Percentiles rank a stretch among this genome's conserved stretches.
Conservation (phyloP, 2,329 filamentous ascomycete species). For the Talaromyces piceae region DNA sequence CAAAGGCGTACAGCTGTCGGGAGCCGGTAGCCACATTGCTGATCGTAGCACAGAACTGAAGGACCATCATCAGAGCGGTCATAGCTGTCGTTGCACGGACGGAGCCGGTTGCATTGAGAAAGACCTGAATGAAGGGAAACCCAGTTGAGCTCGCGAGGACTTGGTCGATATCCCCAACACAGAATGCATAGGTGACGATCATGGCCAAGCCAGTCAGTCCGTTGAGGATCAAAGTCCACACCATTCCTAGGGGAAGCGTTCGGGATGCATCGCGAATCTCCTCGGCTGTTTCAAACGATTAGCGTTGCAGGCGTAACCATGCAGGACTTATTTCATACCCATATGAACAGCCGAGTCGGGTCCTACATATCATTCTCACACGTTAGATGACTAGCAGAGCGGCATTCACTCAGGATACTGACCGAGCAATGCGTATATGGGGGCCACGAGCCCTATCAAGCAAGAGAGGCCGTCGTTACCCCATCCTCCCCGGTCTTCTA, state of each 20-base stretch:
- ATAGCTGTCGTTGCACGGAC: slow-evolving; percentile 44
- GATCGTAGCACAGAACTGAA: slow-evolving; percentile 43
- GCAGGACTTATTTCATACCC: slow-evolving; percentile 27
- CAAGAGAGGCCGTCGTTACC: slow-evolving; percentile 27
- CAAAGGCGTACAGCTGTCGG: slow-evolving; percentile 50
- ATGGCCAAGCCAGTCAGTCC: slow-evolving; percentile 48
- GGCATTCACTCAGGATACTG: slow-evolving; percentile 26
- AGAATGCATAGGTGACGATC: slow-evolving; percentile 49
- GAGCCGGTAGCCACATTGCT: slow-evolving; percentile 52
- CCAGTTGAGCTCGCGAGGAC: slow-evolving; percentile 41
- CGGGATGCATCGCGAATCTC: slow-evolving; percentile 41
- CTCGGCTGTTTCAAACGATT: slow-evolving; percentile 22
- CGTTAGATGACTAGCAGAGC: not conserved
- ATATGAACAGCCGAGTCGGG: slow-evolving; percentile 31
- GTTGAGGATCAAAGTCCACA: slow-evolving; percentile 45
- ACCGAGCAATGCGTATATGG: slow-evolving; percentile 36
- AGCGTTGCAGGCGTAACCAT: not conserved
- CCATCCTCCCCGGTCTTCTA: slow-evolving; percentile 37
- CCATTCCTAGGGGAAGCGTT: slow-evolving; percentile 45
- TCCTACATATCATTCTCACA: not conserved
- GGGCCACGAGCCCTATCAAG: slow-evolving; percentile 34
- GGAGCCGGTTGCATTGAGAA: slow-evolving; percentile 45
- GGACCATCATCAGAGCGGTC: slow-evolving; percentile 43
- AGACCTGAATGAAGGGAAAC: slow-evolving; percentile 55
- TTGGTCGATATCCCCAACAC: slow-evolving; percentile 42